Evolutionary conservation across 495 filamentous ascomycete genomes (phyloP), one percentile per base, ranked within the genome.

Genomic region (Podospora bellae-mahoneyi): DNA sequence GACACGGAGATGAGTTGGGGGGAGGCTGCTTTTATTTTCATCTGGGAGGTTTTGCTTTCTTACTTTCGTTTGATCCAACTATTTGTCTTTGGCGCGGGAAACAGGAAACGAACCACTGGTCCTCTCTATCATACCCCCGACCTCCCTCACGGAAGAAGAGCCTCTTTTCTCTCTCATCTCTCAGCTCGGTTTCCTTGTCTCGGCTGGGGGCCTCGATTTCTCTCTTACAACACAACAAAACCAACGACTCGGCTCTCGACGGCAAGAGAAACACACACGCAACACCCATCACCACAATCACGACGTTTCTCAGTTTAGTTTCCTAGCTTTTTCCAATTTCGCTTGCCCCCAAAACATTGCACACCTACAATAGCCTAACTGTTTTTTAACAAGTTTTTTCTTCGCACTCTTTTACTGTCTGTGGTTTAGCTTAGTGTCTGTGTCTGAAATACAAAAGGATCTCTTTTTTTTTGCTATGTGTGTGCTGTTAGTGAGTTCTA

Each of bases 401-500:
- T 59, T 66, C 5, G n/a, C 39, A 23, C 23, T 53, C 59, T 64
- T 67, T 67, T 54, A 28, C 30, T 61, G 59, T 28, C 30, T 28
- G 61, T 48, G 61, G 62, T 66, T 66, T 68, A 68, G 66, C 64
- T 68, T 68, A 68, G 64, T 71, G 62, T 71, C 54, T 71, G 64
- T 71, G 64, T 71, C 54, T 68, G 65, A 67, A 64, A 68, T 65
- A 71, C 68, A 71, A 68, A 68, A 66, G 34, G 60, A 34, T 57
- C 18, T 64, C 54, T 55, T 60, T 58, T 64, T 62, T 62, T 27
- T 53, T 28, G 32, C 16, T 0, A 32, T 67, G 19, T 30, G 16
- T 23, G 59, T 32, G 30, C 23, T 32, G 30, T 32, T 32, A 32
- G 30, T 32, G 30, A 32, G 30, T 32, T 7, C 7, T 32, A 1